A percentile compares a stretch with the other conserved stretches of the same genome.
Conservation (phyloP, 305 asterid species). For the Fraxinus greggii region DNA sequence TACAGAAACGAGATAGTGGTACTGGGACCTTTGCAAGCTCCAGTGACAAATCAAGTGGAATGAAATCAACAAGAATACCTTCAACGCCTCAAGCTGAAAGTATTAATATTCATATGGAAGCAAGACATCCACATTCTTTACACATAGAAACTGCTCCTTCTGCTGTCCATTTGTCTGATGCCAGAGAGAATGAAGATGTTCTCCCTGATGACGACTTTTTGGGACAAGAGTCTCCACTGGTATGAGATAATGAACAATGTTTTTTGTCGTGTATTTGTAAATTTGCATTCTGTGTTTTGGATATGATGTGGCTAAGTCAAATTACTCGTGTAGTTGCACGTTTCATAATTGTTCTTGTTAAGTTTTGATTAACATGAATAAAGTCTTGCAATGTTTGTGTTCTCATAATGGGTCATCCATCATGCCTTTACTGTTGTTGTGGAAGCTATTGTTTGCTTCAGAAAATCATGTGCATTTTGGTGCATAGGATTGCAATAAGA, state of each 20-base stretch:
- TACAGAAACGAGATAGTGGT: conserved; percentile 82
- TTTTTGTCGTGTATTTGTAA: conserved; percentile 11
- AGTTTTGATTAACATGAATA: neutral
- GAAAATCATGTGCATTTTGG: conserved; percentile 19
- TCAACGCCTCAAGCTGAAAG: conserved; percentile 90
- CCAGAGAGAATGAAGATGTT: conserved; percentile 48
- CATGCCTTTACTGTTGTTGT: neutral
- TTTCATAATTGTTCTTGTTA: conserved; percentile 8
- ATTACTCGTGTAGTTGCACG: conserved; percentile 19
- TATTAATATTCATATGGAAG: conserved; percentile 57
- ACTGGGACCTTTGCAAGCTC: conserved; percentile 72
- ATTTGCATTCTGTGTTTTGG: conserved; percentile 13
- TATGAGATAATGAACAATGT: conserved; percentile 35
- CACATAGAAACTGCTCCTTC: conserved; percentile 65
- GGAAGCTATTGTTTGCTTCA: neutral
- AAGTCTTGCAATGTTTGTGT: neutral
- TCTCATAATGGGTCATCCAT: neutral
- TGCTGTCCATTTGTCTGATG: conserved; percentile 54
- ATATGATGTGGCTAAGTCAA: neutral
- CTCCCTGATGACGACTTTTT: conserved; percentile 56
- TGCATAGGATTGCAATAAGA: conserved; percentile 16
- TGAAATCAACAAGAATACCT: conserved; percentile 73
- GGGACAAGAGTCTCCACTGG: conserved; percentile 71
- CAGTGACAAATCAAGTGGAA: conserved; percentile 92
- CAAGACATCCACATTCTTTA: conserved; percentile 59